These are phyloP conservation scores for Cercospora sp. DNA, from an alignment of 2,329 filamentous ascomycete species.

Conservation along the genomic window DNA sequence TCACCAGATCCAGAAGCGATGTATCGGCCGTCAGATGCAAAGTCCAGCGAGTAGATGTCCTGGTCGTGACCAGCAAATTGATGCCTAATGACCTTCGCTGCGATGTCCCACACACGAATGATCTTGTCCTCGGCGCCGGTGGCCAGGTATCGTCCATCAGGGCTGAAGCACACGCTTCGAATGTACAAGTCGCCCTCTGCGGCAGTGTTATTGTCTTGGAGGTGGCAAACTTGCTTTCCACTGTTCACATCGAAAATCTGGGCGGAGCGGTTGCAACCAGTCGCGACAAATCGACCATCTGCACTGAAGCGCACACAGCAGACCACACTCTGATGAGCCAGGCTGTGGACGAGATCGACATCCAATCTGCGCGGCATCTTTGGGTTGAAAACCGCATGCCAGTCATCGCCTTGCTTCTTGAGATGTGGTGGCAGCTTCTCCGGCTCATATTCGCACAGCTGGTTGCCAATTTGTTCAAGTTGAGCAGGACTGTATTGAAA, in stretches of 20 bases:
- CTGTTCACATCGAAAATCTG: constrained; percentile 94
- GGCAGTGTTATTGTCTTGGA: constrained; percentile 86
- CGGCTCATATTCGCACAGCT: constrained; percentile 81
- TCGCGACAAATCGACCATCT: constrained; percentile 93
- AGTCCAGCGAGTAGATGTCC: constrained; percentile 96
- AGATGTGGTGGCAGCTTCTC: constrained; percentile 81
- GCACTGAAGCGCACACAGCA: constrained; percentile 97
- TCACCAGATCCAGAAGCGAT: constrained; percentile 96
- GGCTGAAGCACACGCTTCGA: constrained; percentile 96
- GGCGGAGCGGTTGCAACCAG: constrained; percentile 97
- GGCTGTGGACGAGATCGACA: constrained; percentile 89
- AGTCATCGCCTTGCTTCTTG: constrained; percentile 87
- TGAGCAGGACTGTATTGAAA: constrained; percentile 39
- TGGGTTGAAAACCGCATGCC: constrained; percentile 94
- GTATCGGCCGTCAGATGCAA: constrained; percentile 85
- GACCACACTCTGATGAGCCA: constrained; percentile 92
- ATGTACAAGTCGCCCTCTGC: constrained; percentile 94
- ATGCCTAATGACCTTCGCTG: constrained; percentile 77
- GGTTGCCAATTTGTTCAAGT: constrained; percentile 59
- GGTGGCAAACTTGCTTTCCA: constrained; percentile 82
- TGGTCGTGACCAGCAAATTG: constrained; percentile 97
- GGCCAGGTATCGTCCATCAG: constrained; percentile 88
- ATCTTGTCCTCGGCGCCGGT: constrained; percentile 97
- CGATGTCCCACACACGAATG: constrained; percentile 96
- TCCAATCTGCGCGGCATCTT: constrained; percentile 85